phyloP scores from a whole-genome alignment of 2,329 filamentous ascomycete species.

The Phialocephala subalpina region DNA sequence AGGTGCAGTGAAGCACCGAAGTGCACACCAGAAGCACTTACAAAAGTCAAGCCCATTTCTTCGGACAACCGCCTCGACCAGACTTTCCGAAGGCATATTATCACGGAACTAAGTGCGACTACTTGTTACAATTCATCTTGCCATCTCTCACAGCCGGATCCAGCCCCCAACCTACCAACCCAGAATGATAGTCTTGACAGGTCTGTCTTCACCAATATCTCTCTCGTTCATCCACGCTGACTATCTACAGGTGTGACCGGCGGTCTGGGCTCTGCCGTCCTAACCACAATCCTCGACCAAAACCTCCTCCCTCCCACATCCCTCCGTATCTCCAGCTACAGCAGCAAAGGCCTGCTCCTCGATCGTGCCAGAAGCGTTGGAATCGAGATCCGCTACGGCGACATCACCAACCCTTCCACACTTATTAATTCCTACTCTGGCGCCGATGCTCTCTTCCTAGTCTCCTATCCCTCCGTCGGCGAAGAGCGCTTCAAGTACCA shows the following conservation, averaged over 20 bases:
- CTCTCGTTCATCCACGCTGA: neutral
- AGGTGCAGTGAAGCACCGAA: too few species aligned
- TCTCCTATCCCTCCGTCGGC: conserved; percentile 3
- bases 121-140: too few species aligned
- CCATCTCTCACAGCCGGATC: too few species aligned
- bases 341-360: neutral
- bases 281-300: conserved; percentile 4
- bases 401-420: conserved; percentile 2
- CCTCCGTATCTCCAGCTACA: conserved; percentile 10
- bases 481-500: conserved; percentile 22
- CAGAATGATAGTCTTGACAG: neutral
- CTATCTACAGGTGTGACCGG: neutral
- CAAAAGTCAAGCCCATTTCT: too few species aligned
- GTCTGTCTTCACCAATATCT: neutral
- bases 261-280: neutral
- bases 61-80: too few species aligned
- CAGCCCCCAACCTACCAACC: too few species aligned
- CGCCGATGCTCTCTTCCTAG: neutral
- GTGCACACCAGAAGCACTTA: too few species aligned
- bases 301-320: neutral
- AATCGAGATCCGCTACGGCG: conserved; percentile 6
- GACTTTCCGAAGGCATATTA: too few species aligned
- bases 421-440: neutral
- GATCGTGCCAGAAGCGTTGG: neutral
- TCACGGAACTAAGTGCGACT: too few species aligned